A percentile compares a stretch with the other conserved stretches of the same genome.
Conservation (phyloP, 2,329 filamentous ascomycete genomes). For the Aspergillus intermedius region DNA sequence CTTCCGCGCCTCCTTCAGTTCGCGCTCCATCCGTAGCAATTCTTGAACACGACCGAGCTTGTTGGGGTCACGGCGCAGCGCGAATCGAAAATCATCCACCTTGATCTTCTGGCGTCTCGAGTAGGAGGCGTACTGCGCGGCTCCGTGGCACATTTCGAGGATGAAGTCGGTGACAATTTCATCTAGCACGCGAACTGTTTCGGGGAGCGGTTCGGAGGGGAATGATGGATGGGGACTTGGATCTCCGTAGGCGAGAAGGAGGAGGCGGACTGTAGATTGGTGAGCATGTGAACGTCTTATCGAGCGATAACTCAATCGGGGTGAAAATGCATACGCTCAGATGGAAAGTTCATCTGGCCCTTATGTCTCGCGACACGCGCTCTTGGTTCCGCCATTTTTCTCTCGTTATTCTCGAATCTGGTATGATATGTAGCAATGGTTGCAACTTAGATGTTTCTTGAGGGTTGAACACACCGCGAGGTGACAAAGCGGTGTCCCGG, state of each 20-base stretch:
- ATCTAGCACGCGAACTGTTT: constrained; percentile 81
- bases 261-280: constrained; percentile 28
- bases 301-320: background rate
- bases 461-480: constrained; percentile 13
- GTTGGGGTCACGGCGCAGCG: constrained; percentile 72
- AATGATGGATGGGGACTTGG: constrained; percentile 54
- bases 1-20: constrained; percentile 77
- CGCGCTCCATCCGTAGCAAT: constrained; percentile 78
- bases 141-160: constrained; percentile 85
- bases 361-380: constrained; percentile 73
- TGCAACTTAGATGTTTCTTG: constrained; percentile 16
- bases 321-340: constrained; percentile 54
- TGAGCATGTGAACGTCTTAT: background rate
- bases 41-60: constrained; percentile 88
- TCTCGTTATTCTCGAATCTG: constrained; percentile 4
- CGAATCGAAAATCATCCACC: constrained; percentile 95
- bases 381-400: constrained; percentile 62
- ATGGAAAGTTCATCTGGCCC: constrained; percentile 71
- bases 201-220: constrained; percentile 66
- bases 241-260: constrained; percentile 42
- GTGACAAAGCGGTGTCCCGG: constrained; percentile 5
- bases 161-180: constrained; percentile 97
- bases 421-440: constrained; percentile 13
- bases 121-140: constrained; percentile 77
- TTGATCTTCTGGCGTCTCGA: constrained; percentile 93